Base-by-base conservation (phyloP, 306 rosid genomes). In the Prunus kanzakura region DNA sequence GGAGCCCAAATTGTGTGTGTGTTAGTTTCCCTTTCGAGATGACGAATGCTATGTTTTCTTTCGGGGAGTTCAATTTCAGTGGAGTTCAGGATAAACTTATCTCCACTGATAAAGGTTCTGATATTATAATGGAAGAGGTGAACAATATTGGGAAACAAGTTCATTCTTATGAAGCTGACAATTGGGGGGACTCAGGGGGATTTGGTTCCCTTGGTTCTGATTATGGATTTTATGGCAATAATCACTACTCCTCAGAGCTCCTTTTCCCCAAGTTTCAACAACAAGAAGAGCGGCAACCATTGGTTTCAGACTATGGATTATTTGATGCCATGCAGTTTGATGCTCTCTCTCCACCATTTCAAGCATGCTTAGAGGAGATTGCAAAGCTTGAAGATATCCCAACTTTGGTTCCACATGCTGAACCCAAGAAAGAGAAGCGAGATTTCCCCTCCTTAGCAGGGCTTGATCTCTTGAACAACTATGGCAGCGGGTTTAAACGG, bases 381-480 rank as follows among this genome's bases (percentile, higher is more conserved):
- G 16, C 41, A 7, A 75, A 78, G 47, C 72, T 81, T 75, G 81
- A 67, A 19, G 78, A 76, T 58, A 57, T 22, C 67, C 54, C 76
- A 64, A 56, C 80, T 61, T 22, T 49, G 60, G 32, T 50, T 69
- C 82, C 84, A 47, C 41, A 60, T 19, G 29, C 49, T 60, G 76
- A 78, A 71, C 14, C 79, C 35, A 57, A 69, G 79, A 84, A 83
- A 65, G 43, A 58, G 0, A 78, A 82, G 35, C 61, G 5, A 38
- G 27, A 18, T 16, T 63, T 82, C 30, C 78, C 79, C 23, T 78
- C 82, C 67, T 78, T 86, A 51, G 86, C 90, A 32, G 45, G 91
- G 18, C 83, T 89, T 73, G 84, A 82, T 72, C 84, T 91, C 38
- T 83, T 89, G 64, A 87, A 82, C 71, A 85, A 75, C 72, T 81